Percentiles rank a stretch among this genome's conserved stretches.
These are phyloP conservation scores for Wallacemonas sp. DNA, from an alignment of 208 protist genomes.

Conservation along the genomic window DNA sequence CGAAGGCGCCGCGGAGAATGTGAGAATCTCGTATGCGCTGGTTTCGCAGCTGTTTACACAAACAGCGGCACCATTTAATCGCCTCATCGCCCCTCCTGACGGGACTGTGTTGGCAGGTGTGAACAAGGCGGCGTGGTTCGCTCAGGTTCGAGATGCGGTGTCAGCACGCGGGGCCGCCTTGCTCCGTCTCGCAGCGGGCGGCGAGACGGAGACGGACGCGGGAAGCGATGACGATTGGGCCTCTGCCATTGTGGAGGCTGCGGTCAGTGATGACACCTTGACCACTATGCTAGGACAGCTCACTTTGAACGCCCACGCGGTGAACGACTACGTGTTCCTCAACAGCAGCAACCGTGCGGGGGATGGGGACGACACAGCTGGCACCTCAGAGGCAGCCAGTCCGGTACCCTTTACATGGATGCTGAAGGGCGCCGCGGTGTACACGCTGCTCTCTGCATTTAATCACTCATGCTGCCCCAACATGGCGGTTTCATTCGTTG, in stretches of 20 bases:
- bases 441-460: constrained; percentile 66
- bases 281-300: constrained; percentile 70
- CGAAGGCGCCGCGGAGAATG: neutral
- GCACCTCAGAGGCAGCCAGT: neutral
- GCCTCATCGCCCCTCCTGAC: constrained; percentile 65
- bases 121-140: constrained; percentile 44
- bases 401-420: constrained; percentile 31
- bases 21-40: constrained; percentile 22
- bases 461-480: constrained; percentile 85
- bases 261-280: constrained; percentile 60
- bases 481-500: constrained; percentile 31
- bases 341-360: neutral
- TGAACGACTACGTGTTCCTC: constrained; percentile 49
- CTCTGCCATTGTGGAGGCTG: constrained; percentile 38
- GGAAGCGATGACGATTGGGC: constrained; percentile 32
- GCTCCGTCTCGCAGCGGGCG: constrained; percentile 21
- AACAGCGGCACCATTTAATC: constrained; percentile 59
- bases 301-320: constrained; percentile 67
- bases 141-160: constrained; percentile 26
- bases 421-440: constrained; percentile 76
- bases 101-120: constrained; percentile 40
- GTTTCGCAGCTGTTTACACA: constrained; percentile 65
- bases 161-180: constrained; percentile 26
- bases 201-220: neutral
- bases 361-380: no score